These are phyloP conservation scores for Berberis vulgaris DNA, from an alignment of 164 flowering plant genomes.

Conservation along the genomic window DNA sequence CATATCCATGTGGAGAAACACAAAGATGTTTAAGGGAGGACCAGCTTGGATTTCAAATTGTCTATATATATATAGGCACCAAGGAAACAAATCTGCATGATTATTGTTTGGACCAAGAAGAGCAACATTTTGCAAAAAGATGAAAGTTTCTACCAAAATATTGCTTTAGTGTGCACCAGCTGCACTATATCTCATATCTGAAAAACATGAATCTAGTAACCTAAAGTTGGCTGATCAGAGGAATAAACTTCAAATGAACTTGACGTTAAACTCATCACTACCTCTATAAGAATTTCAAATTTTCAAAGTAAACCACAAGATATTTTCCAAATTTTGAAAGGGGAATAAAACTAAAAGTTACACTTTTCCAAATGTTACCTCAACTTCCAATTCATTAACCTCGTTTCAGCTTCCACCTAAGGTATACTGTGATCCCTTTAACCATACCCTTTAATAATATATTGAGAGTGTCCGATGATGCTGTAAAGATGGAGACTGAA, in stretches of 20 bases:
- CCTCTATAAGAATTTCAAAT: neutral
- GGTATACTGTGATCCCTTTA: neutral
- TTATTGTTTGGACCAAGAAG: too few species aligned
- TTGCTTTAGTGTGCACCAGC: too few species aligned
- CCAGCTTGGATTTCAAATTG: too few species aligned
- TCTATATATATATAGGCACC: too few species aligned
- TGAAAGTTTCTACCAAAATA: too few species aligned
- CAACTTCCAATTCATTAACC: neutral
- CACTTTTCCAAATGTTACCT: neutral
- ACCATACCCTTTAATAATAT: conserved; percentile 41
- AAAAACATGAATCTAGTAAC: too few species aligned
- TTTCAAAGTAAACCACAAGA: neutral
- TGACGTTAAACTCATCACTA: neutral
- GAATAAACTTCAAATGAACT: neutral
- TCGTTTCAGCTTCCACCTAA: neutral
- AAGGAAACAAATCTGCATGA: too few species aligned
- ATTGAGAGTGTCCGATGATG: conserved; percentile 93
- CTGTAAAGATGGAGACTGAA: conserved; percentile 45
- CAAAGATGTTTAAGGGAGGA: too few species aligned
- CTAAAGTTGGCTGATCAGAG: neutral
- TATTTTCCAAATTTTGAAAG: neutral
- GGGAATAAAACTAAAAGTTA: neutral
- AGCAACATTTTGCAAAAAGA: too few species aligned
- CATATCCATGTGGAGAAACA: too few species aligned
- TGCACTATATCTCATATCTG: too few species aligned